phyloP scores from a whole-genome alignment of 164 flowering plant species.

The Umbellularia californica region DNA sequence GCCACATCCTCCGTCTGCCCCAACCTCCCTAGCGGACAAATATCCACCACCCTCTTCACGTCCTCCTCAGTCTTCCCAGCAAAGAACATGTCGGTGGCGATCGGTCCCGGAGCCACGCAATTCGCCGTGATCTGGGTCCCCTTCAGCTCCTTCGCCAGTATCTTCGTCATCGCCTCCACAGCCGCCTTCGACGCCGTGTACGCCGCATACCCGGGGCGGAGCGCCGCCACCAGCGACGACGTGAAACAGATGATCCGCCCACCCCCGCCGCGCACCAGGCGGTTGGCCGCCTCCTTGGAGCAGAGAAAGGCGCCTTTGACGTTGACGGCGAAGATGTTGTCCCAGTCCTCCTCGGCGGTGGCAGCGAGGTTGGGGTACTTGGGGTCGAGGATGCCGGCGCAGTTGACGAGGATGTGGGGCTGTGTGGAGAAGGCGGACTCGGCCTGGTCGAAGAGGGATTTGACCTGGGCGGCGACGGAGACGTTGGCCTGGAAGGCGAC shows the following conservation, averaged over 20 bases:
- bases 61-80: conserved; percentile 43
- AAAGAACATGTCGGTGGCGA: conserved; percentile 55
- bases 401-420: conserved; percentile 50
- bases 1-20: conserved; percentile 49
- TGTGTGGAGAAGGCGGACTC: conserved; percentile 30
- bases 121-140: conserved; percentile 49
- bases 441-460: conserved; percentile 49
- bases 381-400: conserved; percentile 46
- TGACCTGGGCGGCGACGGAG: conserved; percentile 46
- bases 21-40: conserved; percentile 35
- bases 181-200: conserved; percentile 19
- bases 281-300: conserved; percentile 47
- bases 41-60: conserved; percentile 25
- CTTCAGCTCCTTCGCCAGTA: conserved; percentile 2
- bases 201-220: conserved; percentile 2
- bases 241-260: conserved; percentile 40
- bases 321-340: conserved; percentile 39
- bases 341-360: conserved; percentile 42
- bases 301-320: conserved; percentile 49
- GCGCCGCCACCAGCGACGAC: not conserved
- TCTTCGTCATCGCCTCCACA: conserved; percentile 36
- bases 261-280: conserved; percentile 50
- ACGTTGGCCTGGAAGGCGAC: conserved; percentile 43
- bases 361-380: conserved; percentile 37
- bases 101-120: conserved; percentile 59